Conservation (phyloP, 2,329 filamentous ascomycete genomes). For the Diaporthe humulicola region DNA sequence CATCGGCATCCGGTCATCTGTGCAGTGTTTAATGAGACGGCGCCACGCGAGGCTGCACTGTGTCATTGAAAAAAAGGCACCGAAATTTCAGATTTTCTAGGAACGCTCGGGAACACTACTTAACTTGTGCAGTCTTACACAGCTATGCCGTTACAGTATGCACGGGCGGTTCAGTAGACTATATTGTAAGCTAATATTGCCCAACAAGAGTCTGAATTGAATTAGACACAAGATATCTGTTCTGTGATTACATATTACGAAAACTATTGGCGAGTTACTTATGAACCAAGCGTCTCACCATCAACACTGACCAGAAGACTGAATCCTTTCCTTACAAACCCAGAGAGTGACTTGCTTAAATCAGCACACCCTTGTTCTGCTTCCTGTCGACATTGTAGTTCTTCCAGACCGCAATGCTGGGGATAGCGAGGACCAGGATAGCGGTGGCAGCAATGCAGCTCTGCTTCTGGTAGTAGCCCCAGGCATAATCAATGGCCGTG, state of each 20-base stretch:
- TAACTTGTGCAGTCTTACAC: no score
- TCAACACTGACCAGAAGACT: neutral
- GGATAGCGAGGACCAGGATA: constrained; percentile 50
- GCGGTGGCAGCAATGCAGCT: constrained; percentile 51
- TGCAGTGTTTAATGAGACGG: no score
- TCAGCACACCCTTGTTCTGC: constrained; percentile 42
- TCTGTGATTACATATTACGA: neutral
- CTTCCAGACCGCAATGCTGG: constrained; percentile 53
- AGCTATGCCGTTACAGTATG: no score
- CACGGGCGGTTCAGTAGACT: no score
- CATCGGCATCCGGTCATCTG: no score
- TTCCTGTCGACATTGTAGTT: constrained; percentile 53
- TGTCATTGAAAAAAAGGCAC: no score
- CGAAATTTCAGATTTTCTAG: no score
- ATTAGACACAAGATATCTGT: neutral
- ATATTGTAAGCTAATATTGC: neutral
- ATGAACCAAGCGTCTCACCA: neutral
- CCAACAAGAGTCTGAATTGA: neutral
- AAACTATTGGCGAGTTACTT: no score
- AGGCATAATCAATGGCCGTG: constrained; percentile 52
- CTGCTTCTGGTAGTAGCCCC: constrained; percentile 53
- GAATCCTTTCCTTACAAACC: no score
- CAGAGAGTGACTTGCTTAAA: neutral
- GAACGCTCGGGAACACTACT: no score
- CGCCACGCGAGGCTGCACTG: no score